Evolutionary conservation across 768 basidiomycete genomes (phyloP).

Genomic region (Rhodotorula taiwanensis): DNA sequence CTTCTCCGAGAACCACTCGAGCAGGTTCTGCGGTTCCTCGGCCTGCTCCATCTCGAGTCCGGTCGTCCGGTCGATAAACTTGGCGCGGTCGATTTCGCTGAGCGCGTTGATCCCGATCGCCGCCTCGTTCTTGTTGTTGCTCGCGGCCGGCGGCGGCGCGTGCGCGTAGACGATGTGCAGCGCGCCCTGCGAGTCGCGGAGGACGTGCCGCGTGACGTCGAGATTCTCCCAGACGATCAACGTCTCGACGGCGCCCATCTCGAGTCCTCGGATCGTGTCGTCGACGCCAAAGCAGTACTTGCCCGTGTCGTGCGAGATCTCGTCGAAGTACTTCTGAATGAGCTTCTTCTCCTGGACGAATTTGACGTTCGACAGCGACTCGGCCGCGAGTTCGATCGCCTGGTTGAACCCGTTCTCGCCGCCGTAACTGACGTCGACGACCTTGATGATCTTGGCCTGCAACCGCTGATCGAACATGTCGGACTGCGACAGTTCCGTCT

Average conservation of each 20-base stretch:
- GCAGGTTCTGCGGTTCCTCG: conserved; percentile 70
- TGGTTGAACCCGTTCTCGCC: conserved; percentile 99
- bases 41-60: conserved; percentile 90
- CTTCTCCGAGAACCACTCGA: conserved; percentile 98
- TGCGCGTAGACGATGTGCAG: conserved; percentile 70
- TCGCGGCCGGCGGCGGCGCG: conserved; percentile 40
- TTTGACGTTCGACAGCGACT: conserved; percentile 95
- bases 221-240: conserved; percentile 98
- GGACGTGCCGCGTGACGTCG: conserved; percentile 75
- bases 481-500: conserved; percentile 90
- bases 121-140: conserved; percentile 17
- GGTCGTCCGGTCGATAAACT: conserved; percentile 91
- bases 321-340: conserved; percentile 97
- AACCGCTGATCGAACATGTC: conserved; percentile 92
- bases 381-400: conserved; percentile 94
- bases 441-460: conserved; percentile 86
- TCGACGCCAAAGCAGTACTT: conserved; percentile 97
- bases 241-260: conserved; percentile 93
- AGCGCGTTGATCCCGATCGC: conserved; percentile 32
- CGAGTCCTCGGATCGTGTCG: conserved; percentile 91
- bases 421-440: conserved; percentile 97
- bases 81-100: conserved; percentile 79
- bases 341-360: conserved; percentile 98
- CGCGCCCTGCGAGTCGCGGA: conserved; percentile 78
- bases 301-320: conserved; percentile 94